phyloP scores from a whole-genome alignment of 75 land plant genomes.

The Sequoia sempervirens region DNA sequence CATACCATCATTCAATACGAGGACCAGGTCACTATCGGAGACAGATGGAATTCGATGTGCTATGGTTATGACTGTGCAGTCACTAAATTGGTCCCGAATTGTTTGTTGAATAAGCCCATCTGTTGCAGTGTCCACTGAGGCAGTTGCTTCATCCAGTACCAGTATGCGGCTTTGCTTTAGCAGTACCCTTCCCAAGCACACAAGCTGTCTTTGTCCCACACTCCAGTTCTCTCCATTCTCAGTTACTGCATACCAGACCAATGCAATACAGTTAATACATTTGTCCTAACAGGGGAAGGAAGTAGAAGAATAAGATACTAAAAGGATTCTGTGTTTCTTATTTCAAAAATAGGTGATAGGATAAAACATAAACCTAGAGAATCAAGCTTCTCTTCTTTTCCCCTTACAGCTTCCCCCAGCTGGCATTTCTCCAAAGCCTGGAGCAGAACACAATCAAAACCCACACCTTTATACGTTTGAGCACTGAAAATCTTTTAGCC shows the following conservation, averaged over 20 bases:
- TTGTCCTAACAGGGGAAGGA: too few relatives aligned
- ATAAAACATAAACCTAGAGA: conserved; percentile 11
- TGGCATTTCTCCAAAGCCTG: conserved; percentile 26
- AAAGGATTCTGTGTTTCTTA: not conserved
- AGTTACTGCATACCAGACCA: conserved; percentile 10
- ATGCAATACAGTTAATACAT: not conserved
- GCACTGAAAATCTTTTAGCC: too few relatives aligned
- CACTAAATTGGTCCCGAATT: conserved; percentile 9
- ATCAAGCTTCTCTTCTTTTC: conserved; percentile 20
- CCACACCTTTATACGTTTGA: too few relatives aligned
- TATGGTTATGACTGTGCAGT: conserved; percentile 21
- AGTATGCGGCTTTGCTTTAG: conserved; percentile 7
- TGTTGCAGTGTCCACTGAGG: conserved; percentile 16
- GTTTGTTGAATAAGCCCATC: conserved; percentile 22
- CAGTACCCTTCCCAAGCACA: conserved; percentile 18
- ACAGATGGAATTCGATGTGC: conserved; percentile 26
- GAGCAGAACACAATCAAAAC: not conserved
- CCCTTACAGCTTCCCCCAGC: conserved; percentile 20
- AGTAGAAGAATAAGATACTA: too few relatives aligned
- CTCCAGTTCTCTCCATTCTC: conserved; percentile 41
- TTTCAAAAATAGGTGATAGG: too few relatives aligned
- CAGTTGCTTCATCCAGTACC: conserved; percentile 30
- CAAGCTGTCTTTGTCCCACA: conserved; percentile 19
- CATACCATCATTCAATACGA: conserved; percentile 21
- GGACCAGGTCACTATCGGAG: conserved; percentile 14